phyloP scores from a whole-genome alignment of 2,329 filamentous ascomycete genomes.

The Ophioceras dolichostomum region DNA sequence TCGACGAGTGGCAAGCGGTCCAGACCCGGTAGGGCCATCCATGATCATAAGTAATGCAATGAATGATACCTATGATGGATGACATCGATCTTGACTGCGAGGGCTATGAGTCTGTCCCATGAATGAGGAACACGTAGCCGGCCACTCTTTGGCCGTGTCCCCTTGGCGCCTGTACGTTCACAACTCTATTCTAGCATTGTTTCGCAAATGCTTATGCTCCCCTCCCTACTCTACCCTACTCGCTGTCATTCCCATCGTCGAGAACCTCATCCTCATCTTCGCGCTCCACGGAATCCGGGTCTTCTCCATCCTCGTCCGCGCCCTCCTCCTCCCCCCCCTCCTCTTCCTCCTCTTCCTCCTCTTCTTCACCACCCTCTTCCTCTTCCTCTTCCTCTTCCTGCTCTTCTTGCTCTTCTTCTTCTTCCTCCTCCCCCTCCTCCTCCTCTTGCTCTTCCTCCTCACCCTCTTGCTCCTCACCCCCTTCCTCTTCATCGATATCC shows the following conservation, averaged over 20 bases:
- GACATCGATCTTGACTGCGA: no score
- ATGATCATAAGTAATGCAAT: no score
- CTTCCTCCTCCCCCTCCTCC: slow-evolving; percentile 24
- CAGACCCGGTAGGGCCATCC: no score
- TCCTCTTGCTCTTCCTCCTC: slow-evolving; percentile 20
- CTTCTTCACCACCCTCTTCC: slow-evolving; percentile 27
- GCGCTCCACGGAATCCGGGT: slow-evolving; percentile 38
- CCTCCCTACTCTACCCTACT: no score
- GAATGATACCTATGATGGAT: no score
- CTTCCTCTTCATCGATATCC: slow-evolving; percentile 27
- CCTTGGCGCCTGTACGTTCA: no score
- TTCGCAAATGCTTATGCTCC: no score
- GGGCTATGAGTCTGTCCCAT: no score
- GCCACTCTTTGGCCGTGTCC: no score
- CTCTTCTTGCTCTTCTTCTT: slow-evolving; percentile 33
- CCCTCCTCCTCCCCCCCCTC: slow-evolving; percentile 37
- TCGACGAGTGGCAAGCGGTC: no score
- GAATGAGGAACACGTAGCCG: no score
- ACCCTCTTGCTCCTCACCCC: slow-evolving; percentile 19
- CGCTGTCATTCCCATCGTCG: slow-evolving; percentile 19
- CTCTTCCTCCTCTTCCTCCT: slow-evolving; percentile 28
- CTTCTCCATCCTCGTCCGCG: slow-evolving; percentile 39
- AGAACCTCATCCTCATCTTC: slow-evolving; percentile 46
- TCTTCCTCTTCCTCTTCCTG: slow-evolving; percentile 32
- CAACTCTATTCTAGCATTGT: no score